A percentile compares a stretch with the other conserved stretches of the same genome.
These are phyloP conservation scores for Veloboletus limbatus DNA, from an alignment of 1,284 basidiomycete species.

Conservation along the genomic window DNA sequence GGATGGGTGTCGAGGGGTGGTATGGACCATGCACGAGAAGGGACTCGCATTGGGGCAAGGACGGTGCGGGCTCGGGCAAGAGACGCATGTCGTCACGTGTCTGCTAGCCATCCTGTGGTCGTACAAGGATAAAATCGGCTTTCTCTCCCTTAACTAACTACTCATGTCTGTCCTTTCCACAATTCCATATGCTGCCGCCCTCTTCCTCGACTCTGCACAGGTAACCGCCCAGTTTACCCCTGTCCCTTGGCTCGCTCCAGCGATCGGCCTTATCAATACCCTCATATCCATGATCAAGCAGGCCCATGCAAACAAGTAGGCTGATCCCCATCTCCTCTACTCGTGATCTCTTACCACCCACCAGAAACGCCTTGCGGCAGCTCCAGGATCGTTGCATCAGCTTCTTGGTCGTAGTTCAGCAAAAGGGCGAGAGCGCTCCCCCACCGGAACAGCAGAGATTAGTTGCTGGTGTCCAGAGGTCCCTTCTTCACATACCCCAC, in stretches of 20 bases:
- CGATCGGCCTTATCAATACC: conserved; percentile 39
- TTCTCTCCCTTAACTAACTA: conserved; percentile 3
- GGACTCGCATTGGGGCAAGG: conserved; percentile 45
- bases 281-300: conserved; percentile 46
- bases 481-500: not conserved
- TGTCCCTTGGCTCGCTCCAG: conserved; percentile 45
- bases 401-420: conserved; percentile 27
- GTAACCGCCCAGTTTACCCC: conserved; percentile 46
- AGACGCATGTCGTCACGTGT: conserved; percentile 26
- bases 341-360: conserved; percentile 6
- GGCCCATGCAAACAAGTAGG: conserved; percentile 46
- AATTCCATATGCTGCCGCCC: conserved; percentile 8
- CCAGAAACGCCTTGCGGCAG: conserved; percentile 40
- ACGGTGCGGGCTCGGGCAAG: conserved; percentile 25
- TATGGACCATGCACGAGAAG: conserved; percentile 53
- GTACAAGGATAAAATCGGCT: not conserved
- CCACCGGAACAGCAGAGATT: conserved; percentile 25
- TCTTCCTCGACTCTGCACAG: conserved; percentile 34
- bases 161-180: conserved; percentile 23
- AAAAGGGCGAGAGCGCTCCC: conserved; percentile 21
- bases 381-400: conserved; percentile 40
- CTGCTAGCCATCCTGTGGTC: conserved; percentile 25
- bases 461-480: conserved; percentile 25
- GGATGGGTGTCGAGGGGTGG: conserved; percentile 55
- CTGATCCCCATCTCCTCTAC: not conserved